A percentile compares a stretch with the other conserved stretches of the same genome.
phyloP scores from a whole-genome alignment of 2,329 filamentous ascomycete species.

The Penicillium vulpinum region DNA sequence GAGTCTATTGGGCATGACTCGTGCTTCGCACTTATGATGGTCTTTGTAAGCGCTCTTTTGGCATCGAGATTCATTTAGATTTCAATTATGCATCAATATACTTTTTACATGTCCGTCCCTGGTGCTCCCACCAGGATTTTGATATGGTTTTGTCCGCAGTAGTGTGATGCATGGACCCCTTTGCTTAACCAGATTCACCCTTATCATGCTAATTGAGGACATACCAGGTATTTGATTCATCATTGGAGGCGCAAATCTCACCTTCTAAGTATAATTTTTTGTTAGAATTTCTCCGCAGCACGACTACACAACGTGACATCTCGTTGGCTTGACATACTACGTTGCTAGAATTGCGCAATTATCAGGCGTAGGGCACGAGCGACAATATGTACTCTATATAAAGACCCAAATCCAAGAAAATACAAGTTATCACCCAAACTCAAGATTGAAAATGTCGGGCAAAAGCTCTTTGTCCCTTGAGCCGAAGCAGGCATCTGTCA shows the following conservation, averaged over 20 bases:
- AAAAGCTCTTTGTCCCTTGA: conserved; percentile 1
- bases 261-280: neutral
- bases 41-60: too few relatives aligned
- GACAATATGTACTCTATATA: neutral
- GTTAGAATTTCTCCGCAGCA: neutral
- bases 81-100: neutral
- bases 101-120: neutral
- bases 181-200: neutral
- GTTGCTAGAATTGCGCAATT: conserved; percentile 2
- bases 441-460: neutral
- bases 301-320: neutral
- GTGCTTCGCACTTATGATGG: neutral
- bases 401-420: neutral
- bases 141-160: neutral
- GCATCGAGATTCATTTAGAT: neutral
- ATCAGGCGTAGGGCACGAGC: neutral
- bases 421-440: too few relatives aligned
- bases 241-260: neutral
- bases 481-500: neutral
- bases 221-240: neutral
- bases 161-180: neutral
- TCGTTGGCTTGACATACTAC: neutral
- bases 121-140: neutral
- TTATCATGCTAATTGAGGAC: neutral
- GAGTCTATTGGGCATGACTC: too few relatives aligned